Base-by-base conservation (phyloP, 768 basidiomycete genomes). In the Cubamyces lactineus region DNA sequence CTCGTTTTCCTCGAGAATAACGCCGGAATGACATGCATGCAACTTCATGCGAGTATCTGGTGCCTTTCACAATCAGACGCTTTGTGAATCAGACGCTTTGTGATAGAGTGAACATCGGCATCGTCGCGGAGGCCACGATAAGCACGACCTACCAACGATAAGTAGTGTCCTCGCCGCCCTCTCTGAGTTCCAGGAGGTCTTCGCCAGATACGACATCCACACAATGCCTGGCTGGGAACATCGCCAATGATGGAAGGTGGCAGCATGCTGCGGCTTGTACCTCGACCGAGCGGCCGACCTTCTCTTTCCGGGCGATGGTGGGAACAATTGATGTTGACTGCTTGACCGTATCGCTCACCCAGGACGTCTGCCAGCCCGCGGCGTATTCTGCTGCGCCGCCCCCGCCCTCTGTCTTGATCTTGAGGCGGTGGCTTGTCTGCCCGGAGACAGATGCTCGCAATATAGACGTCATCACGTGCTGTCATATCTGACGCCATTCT, bases 331-430 rank as follows among this genome's bases (percentile, higher is more conserved):
- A 4, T n/a, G 21, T 2, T 19, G 41, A 42, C 48, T 24, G 41
- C 15, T 34, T 43, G 49, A 59, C 57, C 41, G 49, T 26, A 51
- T 51, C 57, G 43, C 57, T 59, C 57, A 59, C 41, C 28, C 28
- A 23, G 26, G 23, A 45, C 28, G 19, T 26, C 28, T 42, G 40
- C 19, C 41, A 43, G 17, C 13, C 15, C 17, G 21, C 30, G 15
- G 6, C 42, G 4, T 15, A 16, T 30, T 41, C 48, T 49, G 48
- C 48, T 57, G 57, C 48, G 47, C 48, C 24, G 28, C 39, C 39
- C 57, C 34, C 24, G 17, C 34, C 12, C 5, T 28, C 42, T 23
- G 39, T 23, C 46, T 34, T 24, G 12, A 21, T 5, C 24, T 17
- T 24, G n/a, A 39, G 34, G 34, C 30, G n/a, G 5, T 49, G 34